These are phyloP conservation scores for Houttuynia cordata DNA, from an alignment of 164 flowering plant genomes.

Conservation along the genomic window DNA sequence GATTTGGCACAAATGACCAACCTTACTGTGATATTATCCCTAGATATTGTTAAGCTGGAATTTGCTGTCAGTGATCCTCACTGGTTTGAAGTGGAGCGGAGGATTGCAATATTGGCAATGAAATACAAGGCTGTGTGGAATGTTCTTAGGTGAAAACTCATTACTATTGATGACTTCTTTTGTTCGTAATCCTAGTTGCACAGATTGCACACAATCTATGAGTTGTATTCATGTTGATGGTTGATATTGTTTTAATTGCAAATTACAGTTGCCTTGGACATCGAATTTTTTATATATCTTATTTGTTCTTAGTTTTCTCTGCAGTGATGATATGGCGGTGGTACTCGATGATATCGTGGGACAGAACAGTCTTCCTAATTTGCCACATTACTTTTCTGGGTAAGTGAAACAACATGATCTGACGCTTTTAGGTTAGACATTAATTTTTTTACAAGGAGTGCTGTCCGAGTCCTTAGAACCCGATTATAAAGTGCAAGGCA, in stretches of 20 bases:
- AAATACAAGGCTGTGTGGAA: constrained; percentile 52
- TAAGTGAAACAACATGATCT: constrained; percentile 22
- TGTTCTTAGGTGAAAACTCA: constrained; percentile 36
- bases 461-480: too few relatives aligned
- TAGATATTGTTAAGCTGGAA: constrained; percentile 49
- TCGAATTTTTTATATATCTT: background rate
- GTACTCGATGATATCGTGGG: constrained; percentile 14
- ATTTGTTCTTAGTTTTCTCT: constrained; percentile 1
- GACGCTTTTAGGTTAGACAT: background rate
- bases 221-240: background rate
- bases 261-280: background rate
- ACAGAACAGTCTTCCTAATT: constrained; percentile 8
- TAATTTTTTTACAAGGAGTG: background rate
- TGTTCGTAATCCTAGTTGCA: background rate
- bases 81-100: constrained; percentile 48
- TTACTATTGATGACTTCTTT: background rate
- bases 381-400: constrained; percentile 34
- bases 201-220: background rate
- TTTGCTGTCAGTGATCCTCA: constrained; percentile 40
- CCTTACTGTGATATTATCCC: background rate
- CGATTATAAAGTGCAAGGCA: background rate
- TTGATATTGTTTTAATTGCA: background rate
- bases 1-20: background rate
- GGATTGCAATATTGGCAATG: constrained; percentile 36
- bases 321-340: constrained; percentile 22